Evolutionary conservation across 805 yeast species (phyloP).

Genomic region (Cyberlindnera euphorbiae): DNA sequence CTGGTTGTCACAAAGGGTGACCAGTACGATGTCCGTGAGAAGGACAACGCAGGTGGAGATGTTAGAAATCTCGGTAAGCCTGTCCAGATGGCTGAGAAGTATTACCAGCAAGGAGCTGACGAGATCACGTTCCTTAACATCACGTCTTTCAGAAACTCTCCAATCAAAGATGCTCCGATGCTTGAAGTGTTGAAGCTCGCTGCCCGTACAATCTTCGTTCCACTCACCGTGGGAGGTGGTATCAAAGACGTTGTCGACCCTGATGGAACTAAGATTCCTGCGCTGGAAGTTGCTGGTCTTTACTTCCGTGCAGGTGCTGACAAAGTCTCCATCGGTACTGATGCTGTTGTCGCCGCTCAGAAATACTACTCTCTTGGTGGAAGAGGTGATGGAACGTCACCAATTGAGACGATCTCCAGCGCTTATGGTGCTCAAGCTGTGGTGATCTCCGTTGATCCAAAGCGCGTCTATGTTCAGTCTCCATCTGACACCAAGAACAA

Average conservation of each 20-base stretch:
- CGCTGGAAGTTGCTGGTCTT: slow-evolving; percentile 83
- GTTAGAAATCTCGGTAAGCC: slow-evolving; percentile 97
- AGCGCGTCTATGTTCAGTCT: slow-evolving; percentile 65
- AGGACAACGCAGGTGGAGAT: slow-evolving; percentile 44
- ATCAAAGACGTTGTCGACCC: slow-evolving; percentile 88
- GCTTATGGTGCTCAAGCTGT: slow-evolving; percentile 97
- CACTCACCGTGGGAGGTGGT: slow-evolving; percentile 98
- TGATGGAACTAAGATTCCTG: slow-evolving; percentile 72
- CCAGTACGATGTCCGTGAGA: slow-evolving; percentile 94
- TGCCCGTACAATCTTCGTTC: slow-evolving; percentile 90
- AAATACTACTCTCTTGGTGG: slow-evolving; percentile 57
- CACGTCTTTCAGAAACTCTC: slow-evolving; percentile 93
- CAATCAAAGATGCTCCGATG: slow-evolving; percentile 93
- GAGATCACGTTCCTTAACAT: slow-evolving; percentile 93
- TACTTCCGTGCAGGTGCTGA: slow-evolving; percentile 98
- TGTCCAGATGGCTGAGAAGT: slow-evolving; percentile 85
- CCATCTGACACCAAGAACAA: slow-evolving; percentile 60
- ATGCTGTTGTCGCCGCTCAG: slow-evolving; percentile 92
- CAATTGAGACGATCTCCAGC: slow-evolving; percentile 88
- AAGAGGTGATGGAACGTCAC: slow-evolving; percentile 65
- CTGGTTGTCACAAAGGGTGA: slow-evolving; percentile 98
- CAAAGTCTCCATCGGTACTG: slow-evolving; percentile 96
- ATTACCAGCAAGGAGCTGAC: slow-evolving; percentile 93
- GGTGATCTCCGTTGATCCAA: slow-evolving; percentile 97
- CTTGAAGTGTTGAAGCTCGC: slow-evolving; percentile 77